These are phyloP conservation scores for Penicillium diatomitis DNA, from an alignment of 495 filamentous ascomycete genomes.

Conservation along the genomic window DNA sequence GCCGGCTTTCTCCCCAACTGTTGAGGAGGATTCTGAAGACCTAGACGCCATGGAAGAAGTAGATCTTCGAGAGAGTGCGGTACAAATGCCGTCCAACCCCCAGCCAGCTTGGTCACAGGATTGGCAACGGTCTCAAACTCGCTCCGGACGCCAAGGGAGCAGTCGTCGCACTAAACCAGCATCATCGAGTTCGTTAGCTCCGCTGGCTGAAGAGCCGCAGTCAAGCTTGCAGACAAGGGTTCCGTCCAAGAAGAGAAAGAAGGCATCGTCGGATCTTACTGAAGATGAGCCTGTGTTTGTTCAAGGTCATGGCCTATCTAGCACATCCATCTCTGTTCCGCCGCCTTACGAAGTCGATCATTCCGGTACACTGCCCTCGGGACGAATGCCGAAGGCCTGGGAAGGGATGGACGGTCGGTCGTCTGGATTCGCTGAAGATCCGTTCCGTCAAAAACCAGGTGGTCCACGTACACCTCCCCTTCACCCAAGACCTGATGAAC, in stretches of 20 bases:
- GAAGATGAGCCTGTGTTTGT: constrained; percentile 2
- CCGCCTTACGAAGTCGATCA: constrained; percentile 11
- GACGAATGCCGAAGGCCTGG: constrained; percentile 23
- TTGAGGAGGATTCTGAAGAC: constrained; percentile 32
- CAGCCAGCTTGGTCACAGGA: constrained; percentile 7
- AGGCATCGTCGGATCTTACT: constrained; percentile 6
- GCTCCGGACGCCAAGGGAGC: constrained; percentile 16
- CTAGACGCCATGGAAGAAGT: constrained; percentile 21
- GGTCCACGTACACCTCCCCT: constrained; percentile 26
- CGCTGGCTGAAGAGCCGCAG: constrained; percentile 16
- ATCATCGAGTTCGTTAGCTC: constrained; percentile 12
- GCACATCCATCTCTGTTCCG: constrained; percentile 21
- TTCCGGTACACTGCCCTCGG: constrained; percentile 29
- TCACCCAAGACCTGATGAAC: constrained; percentile 32
- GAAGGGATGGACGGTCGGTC: constrained; percentile 16
- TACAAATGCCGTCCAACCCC: constrained; percentile 8
- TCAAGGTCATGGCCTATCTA: constrained; percentile 13
- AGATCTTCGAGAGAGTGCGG: constrained; percentile 17
- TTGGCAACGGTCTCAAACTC: constrained; percentile 12
- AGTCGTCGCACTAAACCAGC: constrained; percentile 17
- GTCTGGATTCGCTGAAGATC: constrained; percentile 16
- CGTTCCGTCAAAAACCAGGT: constrained; percentile 19
- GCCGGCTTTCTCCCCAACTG: constrained; percentile 27
- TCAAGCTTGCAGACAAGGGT: constrained; percentile 6
- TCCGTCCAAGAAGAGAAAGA: constrained; percentile 19